These are phyloP conservation scores for Botrytis byssoidea DNA, from an alignment of 2,329 filamentous ascomycete genomes.

Conservation along the genomic window DNA sequence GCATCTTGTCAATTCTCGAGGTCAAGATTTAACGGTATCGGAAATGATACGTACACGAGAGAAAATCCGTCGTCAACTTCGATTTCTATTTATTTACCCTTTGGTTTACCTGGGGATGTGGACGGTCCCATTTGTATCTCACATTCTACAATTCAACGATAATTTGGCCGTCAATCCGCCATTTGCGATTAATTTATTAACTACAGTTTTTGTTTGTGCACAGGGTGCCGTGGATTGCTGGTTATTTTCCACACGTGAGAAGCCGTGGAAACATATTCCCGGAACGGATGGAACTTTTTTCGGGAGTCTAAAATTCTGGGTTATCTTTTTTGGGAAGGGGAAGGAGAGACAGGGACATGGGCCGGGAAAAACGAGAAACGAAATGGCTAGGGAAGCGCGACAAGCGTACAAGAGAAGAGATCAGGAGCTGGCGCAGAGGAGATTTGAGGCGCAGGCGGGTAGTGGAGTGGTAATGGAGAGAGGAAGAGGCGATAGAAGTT, in stretches of 20 bases:
- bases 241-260: slow-evolving; percentile 68
- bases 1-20: slow-evolving; percentile 33
- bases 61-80: slow-evolving; percentile 65
- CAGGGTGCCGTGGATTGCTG: slow-evolving; percentile 68
- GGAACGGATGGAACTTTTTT: slow-evolving; percentile 43
- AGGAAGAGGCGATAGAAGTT: slow-evolving; percentile 36
- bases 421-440: slow-evolving; percentile 45
- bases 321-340: slow-evolving; percentile 26
- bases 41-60: slow-evolving; percentile 46
- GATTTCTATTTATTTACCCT: slow-evolving; percentile 74
- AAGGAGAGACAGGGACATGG: slow-evolving; percentile 37
- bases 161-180: slow-evolving; percentile 51
- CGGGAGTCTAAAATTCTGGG: slow-evolving; percentile 40
- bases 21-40: slow-evolving; percentile 37
- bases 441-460: slow-evolving; percentile 30
- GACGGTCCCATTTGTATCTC: slow-evolving; percentile 67
- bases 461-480: slow-evolving; percentile 15
- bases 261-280: slow-evolving; percentile 63
- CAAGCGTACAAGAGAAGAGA: slow-evolving; percentile 50
- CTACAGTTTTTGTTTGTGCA: slow-evolving; percentile 57
- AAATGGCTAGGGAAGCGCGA: slow-evolving; percentile 52
- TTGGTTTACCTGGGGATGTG: slow-evolving; percentile 70
- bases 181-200: slow-evolving; percentile 54
- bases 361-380: slow-evolving; percentile 50
- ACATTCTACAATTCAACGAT: slow-evolving; percentile 59